Evolutionary conservation across 2,329 filamentous ascomycete genomes (phyloP).

Genomic region (Pleomassaria siparia): DNA sequence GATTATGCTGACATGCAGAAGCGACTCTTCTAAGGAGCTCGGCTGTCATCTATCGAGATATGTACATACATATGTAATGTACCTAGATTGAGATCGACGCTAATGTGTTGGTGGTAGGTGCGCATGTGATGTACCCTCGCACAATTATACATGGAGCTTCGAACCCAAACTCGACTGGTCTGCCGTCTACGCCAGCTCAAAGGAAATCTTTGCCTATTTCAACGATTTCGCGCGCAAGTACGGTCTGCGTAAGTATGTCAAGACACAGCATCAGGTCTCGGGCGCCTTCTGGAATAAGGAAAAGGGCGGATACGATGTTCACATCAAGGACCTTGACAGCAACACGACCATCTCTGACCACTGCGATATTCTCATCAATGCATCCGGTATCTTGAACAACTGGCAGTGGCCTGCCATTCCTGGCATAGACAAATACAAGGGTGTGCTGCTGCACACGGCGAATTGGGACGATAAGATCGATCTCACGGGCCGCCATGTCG

Average conservation of each 20-base stretch:
- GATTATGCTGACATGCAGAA: slow-evolving; percentile 5
- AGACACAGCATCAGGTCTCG: slow-evolving; percentile 34
- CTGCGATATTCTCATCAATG: slow-evolving; percentile 54
- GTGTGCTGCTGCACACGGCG: slow-evolving; percentile 57
- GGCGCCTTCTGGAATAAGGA: slow-evolving; percentile 43
- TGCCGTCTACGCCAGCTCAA: slow-evolving; percentile 46
- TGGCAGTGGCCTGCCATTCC: slow-evolving; percentile 56
- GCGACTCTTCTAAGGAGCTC: not conserved
- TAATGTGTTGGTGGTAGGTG: slow-evolving; percentile 31
- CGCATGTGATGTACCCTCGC: slow-evolving; percentile 54
- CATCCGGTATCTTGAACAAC: slow-evolving; percentile 54
- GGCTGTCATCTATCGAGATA: not conserved
- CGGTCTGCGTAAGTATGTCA: slow-evolving; percentile 40
- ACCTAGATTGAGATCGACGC: slow-evolving; percentile 1
- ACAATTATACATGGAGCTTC: slow-evolving; percentile 56
- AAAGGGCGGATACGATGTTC: slow-evolving; percentile 39
- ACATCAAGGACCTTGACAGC: slow-evolving; percentile 34
- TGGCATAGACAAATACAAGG: slow-evolving; percentile 55
- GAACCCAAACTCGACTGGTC: slow-evolving; percentile 50
- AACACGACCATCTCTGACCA: slow-evolving; percentile 42
- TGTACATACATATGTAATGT: no score
- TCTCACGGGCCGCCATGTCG: slow-evolving; percentile 52
- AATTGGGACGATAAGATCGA: slow-evolving; percentile 56
- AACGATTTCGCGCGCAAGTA: slow-evolving; percentile 46
- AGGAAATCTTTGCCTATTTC: slow-evolving; percentile 49